Percentiles rank a stretch among this genome's conserved stretches.
These are phyloP conservation scores for Yamadazyma sp. DNA, from an alignment of 1,139 yeast genomes.

Conservation along the genomic window DNA sequence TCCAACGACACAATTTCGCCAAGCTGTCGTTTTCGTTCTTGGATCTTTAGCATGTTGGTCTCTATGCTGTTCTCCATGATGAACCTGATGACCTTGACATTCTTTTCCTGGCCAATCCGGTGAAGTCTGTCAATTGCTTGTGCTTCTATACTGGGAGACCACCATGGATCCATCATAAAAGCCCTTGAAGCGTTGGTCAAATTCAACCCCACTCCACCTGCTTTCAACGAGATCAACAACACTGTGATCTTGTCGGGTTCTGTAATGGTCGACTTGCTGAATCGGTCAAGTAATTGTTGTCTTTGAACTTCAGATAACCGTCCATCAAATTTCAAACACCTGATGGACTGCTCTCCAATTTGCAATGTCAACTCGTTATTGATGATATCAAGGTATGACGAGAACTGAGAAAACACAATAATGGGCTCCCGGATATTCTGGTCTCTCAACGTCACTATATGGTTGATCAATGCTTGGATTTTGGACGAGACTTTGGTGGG, in stretches of 20 bases:
- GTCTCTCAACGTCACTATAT: conserved; percentile 52
- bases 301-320: conserved; percentile 69
- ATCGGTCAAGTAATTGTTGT: conserved; percentile 56
- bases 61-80: conserved; percentile 86
- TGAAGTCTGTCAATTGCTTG: conserved; percentile 96
- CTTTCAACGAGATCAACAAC: conserved; percentile 74
- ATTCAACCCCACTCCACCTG: conserved; percentile 95
- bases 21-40: conserved; percentile 78
- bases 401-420: conserved; percentile 90
- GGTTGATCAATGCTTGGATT: conserved; percentile 65
- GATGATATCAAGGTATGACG: conserved; percentile 76
- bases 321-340: conserved; percentile 75
- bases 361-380: conserved; percentile 56
- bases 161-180: conserved; percentile 96
- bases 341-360: conserved; percentile 20
- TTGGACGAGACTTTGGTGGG: conserved; percentile 68
- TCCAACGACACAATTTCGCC: conserved; percentile 85
- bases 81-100: conserved; percentile 76
- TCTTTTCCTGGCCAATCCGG: conserved; percentile 78
- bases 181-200: conserved; percentile 84
- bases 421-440: conserved; percentile 67
- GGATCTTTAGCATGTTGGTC: conserved; percentile 83
- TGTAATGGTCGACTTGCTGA: conserved; percentile 34
- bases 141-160: conserved; percentile 93
- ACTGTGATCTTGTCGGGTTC: conserved; percentile 46